Percentiles rank a stretch among this genome's conserved stretches.
Conservation (phyloP, 2,329 filamentous ascomycete species). For the Aspergillus sp. region DNA sequence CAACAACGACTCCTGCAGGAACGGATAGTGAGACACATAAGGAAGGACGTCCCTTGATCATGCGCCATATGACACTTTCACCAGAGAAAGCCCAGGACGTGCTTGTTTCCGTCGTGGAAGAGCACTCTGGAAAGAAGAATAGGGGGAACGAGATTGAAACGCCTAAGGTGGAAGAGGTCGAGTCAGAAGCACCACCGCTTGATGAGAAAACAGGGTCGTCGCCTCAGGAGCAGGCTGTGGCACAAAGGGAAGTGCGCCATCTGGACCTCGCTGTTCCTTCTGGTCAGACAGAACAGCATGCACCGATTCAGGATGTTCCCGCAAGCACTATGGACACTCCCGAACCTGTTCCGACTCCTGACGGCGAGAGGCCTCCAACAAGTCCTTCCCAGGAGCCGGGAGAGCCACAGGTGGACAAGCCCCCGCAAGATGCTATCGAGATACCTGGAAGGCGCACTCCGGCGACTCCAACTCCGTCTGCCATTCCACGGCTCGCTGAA, state of each 20-base stretch:
- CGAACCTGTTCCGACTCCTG: conserved; percentile 4
- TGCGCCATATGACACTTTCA: conserved; percentile 44
- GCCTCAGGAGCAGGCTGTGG: conserved; percentile 17
- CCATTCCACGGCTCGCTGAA: conserved; percentile 35
- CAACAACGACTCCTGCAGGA: conserved; percentile 42
- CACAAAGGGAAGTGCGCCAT: conserved; percentile 53
- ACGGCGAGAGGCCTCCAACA: conserved; percentile 5
- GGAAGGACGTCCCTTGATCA: conserved; percentile 24
- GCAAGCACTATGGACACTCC: conserved; percentile 5
- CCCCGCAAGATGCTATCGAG: conserved; percentile 9
- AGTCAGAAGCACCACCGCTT: conserved; percentile 14
- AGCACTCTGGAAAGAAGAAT: conserved; percentile 45
- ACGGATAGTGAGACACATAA: conserved; percentile 22
- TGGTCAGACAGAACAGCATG: conserved; percentile 17
- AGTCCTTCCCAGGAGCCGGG: conserved; percentile 9
- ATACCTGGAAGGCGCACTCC: conserved; percentile 7
- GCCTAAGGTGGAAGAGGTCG: conserved; percentile 13
- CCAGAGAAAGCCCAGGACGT: conserved; percentile 59
- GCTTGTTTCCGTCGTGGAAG: conserved; percentile 58
- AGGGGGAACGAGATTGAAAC: conserved; percentile 12
- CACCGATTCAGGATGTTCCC: conserved; percentile 5
- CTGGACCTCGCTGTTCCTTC: conserved; percentile 51
- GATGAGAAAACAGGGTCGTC: conserved; percentile 13
- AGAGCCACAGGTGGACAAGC: conserved; percentile 4
- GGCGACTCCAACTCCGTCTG: conserved; percentile 26